Evolutionary conservation across 805 yeast species (phyloP), one percentile per base, ranked within the genome.

Genomic region (Metschnikowia corniflorae): DNA sequence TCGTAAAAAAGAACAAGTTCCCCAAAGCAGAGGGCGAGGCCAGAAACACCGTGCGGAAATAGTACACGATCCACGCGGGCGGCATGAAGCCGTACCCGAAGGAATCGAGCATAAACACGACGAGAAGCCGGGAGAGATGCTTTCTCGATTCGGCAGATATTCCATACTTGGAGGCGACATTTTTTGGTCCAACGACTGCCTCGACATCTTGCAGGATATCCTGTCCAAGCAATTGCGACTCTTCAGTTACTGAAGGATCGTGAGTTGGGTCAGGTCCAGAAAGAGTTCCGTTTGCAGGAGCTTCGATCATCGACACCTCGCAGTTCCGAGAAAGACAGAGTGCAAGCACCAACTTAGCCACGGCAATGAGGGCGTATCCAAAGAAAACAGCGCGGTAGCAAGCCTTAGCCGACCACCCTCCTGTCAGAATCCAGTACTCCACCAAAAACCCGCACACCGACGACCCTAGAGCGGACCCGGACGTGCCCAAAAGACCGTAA

Each of bases 11-110:
- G 56, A 86, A 86, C 19, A 87, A 61, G 1, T 71, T 46, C 5
- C 96, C 96, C 30, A 87, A 60, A 0, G 70, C 58, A 0, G 80
- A 61, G 3, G 88, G 78, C 1, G 78, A 57, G 19, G 77, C 60
- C 2, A 57, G 46, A 49, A 81, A 87, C 10, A 65, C 58, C 23
- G 70, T 71, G 38, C 78, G 75, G 65, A 86, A 81, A 60, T 85
- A 88, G 55, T 82, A 88, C 26, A 87, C 86, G 28, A 83, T 71
- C 96, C 96, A 89, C 1, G 95, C 82, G 29, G 80, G 69, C 2
- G 95, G 80, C 87, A 87, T 83, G 58, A 88, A 83, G 1, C 96
- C 96, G 45, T 78, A 79, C 0, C 95, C 96, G 33, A 88, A 70
- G 2, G 96, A 86, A 58, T 88, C 97, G 20, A 86, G 53, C 79